Evolutionary conservation across 2,329 filamentous ascomycete genomes (phyloP), one percentile per base, ranked within the genome.

Genomic region (Talaromyces atroroseus): DNA sequence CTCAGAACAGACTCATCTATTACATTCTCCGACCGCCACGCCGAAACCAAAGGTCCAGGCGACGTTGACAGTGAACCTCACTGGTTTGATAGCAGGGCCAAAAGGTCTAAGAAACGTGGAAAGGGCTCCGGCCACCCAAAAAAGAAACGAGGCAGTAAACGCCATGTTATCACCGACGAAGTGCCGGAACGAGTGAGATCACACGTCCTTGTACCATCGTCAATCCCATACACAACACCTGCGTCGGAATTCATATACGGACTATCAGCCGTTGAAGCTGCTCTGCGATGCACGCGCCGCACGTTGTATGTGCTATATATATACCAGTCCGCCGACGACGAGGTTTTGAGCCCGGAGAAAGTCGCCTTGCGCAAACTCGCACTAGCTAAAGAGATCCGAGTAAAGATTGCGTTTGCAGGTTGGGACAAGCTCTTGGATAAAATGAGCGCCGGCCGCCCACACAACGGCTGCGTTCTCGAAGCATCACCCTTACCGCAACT

Each of bases 181-280:
- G 57, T 60, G 29, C 70, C 71, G 21, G 69, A 72, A 58, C 63
- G 65, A 44, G 62, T 71, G 10, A 71, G 70, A 42, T 56, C 64
- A 18, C 59, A 70, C 42, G 67, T 74, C 46, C 70, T 62, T 58
- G 67, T 73, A 1, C 76, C 76, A 0, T 58, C 73, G 3, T 68
- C 74, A 6, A 78, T 88, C 18, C 83, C 84, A 1, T 86, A 92
- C 67, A 90, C 89, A 0, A 95, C 90, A 0, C 88, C 92, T 0
- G 89, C 90, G 5, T 96, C 92, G 0, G 88, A 96, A 60, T 97
- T 96, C 64, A 78, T 99, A 2, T 97, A 95, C 68, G 94, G 94
- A 5, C 83, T 82, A 46, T 89, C 88, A 2, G 85, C 89, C 1
- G 90, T 97, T 21, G 80, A 88, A 60, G 88, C 92, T 20, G 92